Base-by-base conservation (phyloP, 108 stramenopile species). In the Pseudonitzschia pungens region DNA sequence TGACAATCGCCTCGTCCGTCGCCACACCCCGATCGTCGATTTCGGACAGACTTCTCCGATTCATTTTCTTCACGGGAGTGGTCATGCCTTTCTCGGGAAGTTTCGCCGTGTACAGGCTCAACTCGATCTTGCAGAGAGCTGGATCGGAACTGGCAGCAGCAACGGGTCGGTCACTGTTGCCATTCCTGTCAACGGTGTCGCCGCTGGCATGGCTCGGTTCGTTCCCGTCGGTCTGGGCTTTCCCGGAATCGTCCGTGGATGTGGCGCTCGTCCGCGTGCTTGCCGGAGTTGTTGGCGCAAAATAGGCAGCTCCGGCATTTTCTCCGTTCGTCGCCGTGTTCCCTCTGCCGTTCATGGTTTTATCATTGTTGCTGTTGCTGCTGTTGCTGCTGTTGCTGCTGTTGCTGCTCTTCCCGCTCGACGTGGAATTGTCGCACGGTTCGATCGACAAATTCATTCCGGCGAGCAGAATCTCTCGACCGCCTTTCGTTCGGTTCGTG, bases 101-200 rank as follows among this genome's bases (percentile, higher is more conserved):
- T 28, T 65, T 75, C 20, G 70, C 40, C 5, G 57, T 54, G 14
- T 71, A 43, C 16, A 77, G 18, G 4, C n/a, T 58, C 26, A 77
- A 41, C 71, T 71, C 70, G 26, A 77, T 11, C 21, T 60, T 31
- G 52, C 70, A 77, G 63, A 77, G 55, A 51, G 70, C 52, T 11
- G 76, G 64, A 65, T 77, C 76, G 24, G 24, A 11, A 48, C 5
- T 4, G 9, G 54, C 54, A 40, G 36, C n/a, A 31, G 12, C 0
- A 11, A 2, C 3, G 3, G 3, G 18, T 18, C 1, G 10, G 5
- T 4, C 4, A 58, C 14, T 40, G 32, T 18, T 20, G 40, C 36
- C 15, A 1, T 20, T 33, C 16, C 15, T n/a, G n/a, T 62, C 40
- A 5, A 5, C n/a, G 40, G 14, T 14, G 31, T 33, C 41, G 12